Evolutionary conservation across 495 filamentous ascomycete species (phyloP).

Genomic region (Neurospora tetraspora): DNA sequence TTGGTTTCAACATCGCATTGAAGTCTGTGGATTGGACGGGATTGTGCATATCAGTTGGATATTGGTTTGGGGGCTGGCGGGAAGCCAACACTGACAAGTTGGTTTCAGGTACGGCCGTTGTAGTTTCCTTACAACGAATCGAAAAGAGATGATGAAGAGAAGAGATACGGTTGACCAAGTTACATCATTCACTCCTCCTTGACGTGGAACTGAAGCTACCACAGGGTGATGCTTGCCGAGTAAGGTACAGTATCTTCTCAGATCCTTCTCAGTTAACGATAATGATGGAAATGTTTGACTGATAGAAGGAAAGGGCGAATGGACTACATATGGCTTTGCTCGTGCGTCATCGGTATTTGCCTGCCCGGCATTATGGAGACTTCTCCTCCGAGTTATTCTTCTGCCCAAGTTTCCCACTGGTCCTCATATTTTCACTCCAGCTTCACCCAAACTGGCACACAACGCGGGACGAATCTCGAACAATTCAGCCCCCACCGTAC

Average conservation of each 20-base stretch:
- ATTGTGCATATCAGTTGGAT: not conserved
- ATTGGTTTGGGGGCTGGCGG: not conserved
- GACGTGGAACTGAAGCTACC: not conserved
- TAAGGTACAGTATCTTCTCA: not conserved
- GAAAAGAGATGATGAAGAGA: not conserved
- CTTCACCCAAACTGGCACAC: not conserved
- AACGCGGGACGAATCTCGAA: not conserved
- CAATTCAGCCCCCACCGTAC: not conserved
- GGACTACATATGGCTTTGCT: not conserved
- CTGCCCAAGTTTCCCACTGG: not conserved
- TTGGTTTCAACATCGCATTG: not conserved
- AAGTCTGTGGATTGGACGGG: not conserved
- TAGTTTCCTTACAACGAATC: not conserved
- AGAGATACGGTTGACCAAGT: not conserved
- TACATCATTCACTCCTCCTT: not conserved
- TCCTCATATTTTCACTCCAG: not conserved
- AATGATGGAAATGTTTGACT: not conserved
- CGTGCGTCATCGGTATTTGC: not conserved
- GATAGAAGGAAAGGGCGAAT: not conserved
- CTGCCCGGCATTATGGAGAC: not conserved
- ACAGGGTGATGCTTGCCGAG: not conserved
- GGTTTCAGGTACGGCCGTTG: not conserved
- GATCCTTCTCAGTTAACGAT: not conserved
- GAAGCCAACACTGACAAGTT: not conserved
- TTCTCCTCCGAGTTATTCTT: not conserved